Evolutionary conservation across 2,329 filamentous ascomycete genomes (phyloP), one percentile per base, ranked within the genome.

Genomic region (Nannizzia gypsea): DNA sequence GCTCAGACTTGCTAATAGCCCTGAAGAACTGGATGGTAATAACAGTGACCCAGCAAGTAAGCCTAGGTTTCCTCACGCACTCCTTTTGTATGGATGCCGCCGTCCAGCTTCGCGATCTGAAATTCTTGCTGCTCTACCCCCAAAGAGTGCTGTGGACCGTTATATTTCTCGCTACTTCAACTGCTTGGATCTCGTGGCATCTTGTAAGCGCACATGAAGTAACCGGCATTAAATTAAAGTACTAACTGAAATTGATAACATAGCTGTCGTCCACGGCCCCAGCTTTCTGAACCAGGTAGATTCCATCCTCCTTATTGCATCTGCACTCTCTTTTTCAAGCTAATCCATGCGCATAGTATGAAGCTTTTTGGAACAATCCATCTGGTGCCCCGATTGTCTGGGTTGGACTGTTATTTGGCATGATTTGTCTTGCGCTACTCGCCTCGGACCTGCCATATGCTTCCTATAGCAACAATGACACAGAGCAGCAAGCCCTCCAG

Each of bases 321-420:
- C 3, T 24, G 9, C 6, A 20, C 22, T 17, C 11, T 26, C n/a
- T 20, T 2, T 13, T 15, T 26, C n/a, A 3, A 13, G 52, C 9
- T 31, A 20, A 52, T 36, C 58, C 6, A 54, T 31, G 31, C 17
- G 9, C 67, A 26, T 55, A 77, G 72, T 78, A 78, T 58, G 69
- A 73, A 28, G 56, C 63, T 1, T 78, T 79, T 62, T 79, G 77
- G 76, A 58, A 62, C n/a, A 67, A 71, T 40, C 74, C 72, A 1
- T 69, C 67, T 8, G 65, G 65, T 17, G 68, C 69, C 1, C 67
- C 76, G 0, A 69, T 74, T 6, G 72, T 74, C 63, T 79, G 76
- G 77, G 62, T 78, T 17, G 75, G 76, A 2, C 66, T 77, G 1
- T 61, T 78, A 6, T 79, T 77, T 63, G 67, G 68, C 50, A 70